Evolutionary conservation across 768 basidiomycete genomes (phyloP).

Genomic region (Russula olivacea): DNA sequence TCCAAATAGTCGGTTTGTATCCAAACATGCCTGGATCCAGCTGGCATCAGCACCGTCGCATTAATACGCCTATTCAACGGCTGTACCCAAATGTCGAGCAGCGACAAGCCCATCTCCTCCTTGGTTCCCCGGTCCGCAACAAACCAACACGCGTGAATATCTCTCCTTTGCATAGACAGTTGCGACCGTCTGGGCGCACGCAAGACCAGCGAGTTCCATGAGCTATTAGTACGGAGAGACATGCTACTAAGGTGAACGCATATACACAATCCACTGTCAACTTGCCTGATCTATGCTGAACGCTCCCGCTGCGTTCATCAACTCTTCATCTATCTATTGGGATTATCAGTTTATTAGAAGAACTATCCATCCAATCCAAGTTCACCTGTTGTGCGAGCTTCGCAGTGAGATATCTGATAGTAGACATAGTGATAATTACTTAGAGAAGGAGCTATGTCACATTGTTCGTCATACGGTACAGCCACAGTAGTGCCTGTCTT

Average conservation of each 20-base stretch:
- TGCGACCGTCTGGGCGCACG: slow-evolving; percentile 84
- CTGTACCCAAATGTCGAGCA: slow-evolving; percentile 79
- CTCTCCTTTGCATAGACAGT: slow-evolving; percentile 65
- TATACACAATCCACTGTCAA: background rate
- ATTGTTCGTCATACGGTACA: no score
- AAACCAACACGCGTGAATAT: slow-evolving; percentile 80
- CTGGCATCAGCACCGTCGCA: background rate
- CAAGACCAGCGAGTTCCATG: slow-evolving; percentile 94
- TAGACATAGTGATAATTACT: slow-evolving; percentile 14
- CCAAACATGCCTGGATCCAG: slow-evolving; percentile 73
- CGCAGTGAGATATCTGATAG: slow-evolving; percentile 24
- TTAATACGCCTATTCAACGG: no score
- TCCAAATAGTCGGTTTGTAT: slow-evolving; percentile 82
- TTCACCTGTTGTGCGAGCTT: slow-evolving; percentile 62
- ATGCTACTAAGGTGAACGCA: background rate
- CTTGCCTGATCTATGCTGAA: slow-evolving; percentile 90
- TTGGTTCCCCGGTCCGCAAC: slow-evolving; percentile 97
- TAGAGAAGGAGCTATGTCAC: no score
- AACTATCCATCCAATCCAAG: background rate
- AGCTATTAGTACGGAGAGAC: slow-evolving; percentile 42
- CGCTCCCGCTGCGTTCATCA: slow-evolving; percentile 83
- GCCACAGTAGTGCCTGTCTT: no score
- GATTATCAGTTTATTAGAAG: background rate
- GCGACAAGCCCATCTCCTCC: slow-evolving; percentile 97
- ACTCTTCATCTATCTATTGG: slow-evolving; percentile 84